phyloP scores from a whole-genome alignment of 768 basidiomycete genomes.

The Atractiella rhizophila region DNA sequence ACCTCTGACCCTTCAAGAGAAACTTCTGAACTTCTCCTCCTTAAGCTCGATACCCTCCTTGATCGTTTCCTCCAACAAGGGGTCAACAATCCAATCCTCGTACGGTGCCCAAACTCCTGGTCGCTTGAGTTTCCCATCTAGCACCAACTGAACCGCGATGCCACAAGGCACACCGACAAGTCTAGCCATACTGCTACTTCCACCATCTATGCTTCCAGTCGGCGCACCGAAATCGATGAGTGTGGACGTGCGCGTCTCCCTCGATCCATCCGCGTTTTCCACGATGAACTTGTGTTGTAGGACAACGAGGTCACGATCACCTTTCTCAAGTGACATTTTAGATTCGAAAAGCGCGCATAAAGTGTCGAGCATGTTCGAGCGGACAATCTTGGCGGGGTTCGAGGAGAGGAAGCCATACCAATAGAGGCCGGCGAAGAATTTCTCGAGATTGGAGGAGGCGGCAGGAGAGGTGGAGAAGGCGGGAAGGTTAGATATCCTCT shows the following conservation, averaged over 20 bases:
- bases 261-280: conserved; percentile 57
- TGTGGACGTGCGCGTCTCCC: conserved; percentile 37
- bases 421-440: conserved; percentile 67
- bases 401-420: conserved; percentile 81
- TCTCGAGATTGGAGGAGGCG: conserved; percentile 36
- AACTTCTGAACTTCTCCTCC: conserved; percentile 10
- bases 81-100: conserved; percentile 20
- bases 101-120: conserved; percentile 73
- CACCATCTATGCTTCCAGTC: conserved; percentile 41
- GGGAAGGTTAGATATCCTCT: conserved; percentile 44
- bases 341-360: conserved; percentile 71
- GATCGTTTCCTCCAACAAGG: conserved; percentile 16
- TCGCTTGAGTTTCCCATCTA: conserved; percentile 55
- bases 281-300: conserved; percentile 95
- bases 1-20: not conserved
- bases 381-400: conserved; percentile 24
- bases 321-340: conserved; percentile 69
- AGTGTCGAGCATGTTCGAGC: conserved; percentile 69
- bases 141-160: conserved; percentile 67
- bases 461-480: conserved; percentile 45
- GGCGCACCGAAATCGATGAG: conserved; percentile 6
- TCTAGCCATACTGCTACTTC: conserved; percentile 82
- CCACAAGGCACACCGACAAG: conserved; percentile 85
- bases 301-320: conserved; percentile 88
- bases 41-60: conserved; percentile 19